Base-by-base conservation (phyloP, 2,329 filamentous ascomycete species). In the Aspergillus ibericus region DNA sequence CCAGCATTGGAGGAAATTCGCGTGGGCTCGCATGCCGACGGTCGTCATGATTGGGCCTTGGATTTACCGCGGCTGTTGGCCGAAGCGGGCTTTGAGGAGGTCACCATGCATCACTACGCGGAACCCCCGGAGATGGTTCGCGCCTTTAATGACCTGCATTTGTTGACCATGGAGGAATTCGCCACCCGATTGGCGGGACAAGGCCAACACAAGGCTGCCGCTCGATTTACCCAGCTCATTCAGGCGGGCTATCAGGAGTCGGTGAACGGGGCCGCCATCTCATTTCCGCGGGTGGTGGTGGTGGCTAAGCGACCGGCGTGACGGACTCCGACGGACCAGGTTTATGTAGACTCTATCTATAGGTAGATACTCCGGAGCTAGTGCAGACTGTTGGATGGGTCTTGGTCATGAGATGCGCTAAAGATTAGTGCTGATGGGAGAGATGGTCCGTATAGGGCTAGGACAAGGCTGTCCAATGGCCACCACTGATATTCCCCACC, bases 161-260 rank as follows among this genome's bases (percentile, higher is more conserved):
- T 68, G 53, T 56, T 63, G 54, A 67, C 63, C 1, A 63, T 68
- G 46, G 59, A 67, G 29, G 61, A 67, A 51, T 66, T 67, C 16
- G 59, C 60, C 18, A 46, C 40, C 5, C 51, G 55, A 16, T 44
- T 66, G 49, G 49, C 56, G n/a, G n/a, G 27, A 18, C 54, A 57
- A 10, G 59, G 56, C 2, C 40, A 55, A 36, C 50, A 48, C 36
- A 59, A 62, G 25, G 60, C 55, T 32, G 63, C 62, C 6, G 53
- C 27, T 12, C 51, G 50, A n/a, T 25, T 66, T 18, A 46, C 50
- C 29, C 40, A 58, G 25, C 22, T 66, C 10, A 53, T 65, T 22
- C 22, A 59, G 46, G 47, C 52, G 15, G 59, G 38, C 10, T 63
- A 63, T 59, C 44, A 36, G 27, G 65, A 66, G 40, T 48, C 51